Percentiles rank a stretch among this genome's conserved stretches.
Evolutionary conservation across 2,329 filamentous ascomycete genomes (phyloP).

Genomic region (Aspergillus sp.): DNA sequence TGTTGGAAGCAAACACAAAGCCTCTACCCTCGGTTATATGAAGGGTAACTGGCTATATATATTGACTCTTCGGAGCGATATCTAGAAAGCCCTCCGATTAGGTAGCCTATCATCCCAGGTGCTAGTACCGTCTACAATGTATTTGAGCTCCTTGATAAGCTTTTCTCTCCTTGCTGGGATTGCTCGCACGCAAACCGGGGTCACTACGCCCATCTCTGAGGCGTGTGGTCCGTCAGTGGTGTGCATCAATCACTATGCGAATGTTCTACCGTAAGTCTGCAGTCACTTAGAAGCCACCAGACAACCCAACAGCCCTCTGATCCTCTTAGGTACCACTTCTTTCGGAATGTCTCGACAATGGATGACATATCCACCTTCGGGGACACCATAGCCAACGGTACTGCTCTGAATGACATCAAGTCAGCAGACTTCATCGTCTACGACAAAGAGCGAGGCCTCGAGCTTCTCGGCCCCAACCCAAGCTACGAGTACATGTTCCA

Average conservation of each 20-base stretch:
- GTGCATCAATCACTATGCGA: slow-evolving; percentile 40
- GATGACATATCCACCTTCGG: slow-evolving; percentile 25
- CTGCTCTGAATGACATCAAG: slow-evolving; percentile 29
- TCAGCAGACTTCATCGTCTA: slow-evolving; percentile 41
- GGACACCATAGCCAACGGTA: slow-evolving; percentile 34
- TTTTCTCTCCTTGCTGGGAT: slow-evolving; percentile 8
- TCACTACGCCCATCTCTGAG: slow-evolving; percentile 29
- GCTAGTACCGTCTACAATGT: neutral
- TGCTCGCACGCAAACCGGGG: slow-evolving; percentile 24
- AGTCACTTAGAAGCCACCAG: neutral
- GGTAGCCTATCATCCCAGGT: no score
- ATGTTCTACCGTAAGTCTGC: slow-evolving; percentile 20
- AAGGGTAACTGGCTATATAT: no score
- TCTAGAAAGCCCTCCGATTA: no score
- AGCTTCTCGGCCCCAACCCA: slow-evolving; percentile 37
- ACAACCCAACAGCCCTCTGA: slow-evolving; percentile 13
- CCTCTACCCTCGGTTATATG: no score
- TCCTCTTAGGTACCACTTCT: slow-evolving; percentile 39
- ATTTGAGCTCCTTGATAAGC: neutral
- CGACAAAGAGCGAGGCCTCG: slow-evolving; percentile 34
- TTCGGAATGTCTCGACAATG: slow-evolving; percentile 28
- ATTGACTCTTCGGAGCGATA: no score
- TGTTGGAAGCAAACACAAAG: no score
- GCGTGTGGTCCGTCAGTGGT: slow-evolving; percentile 31
- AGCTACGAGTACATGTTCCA: slow-evolving; percentile 39